Conservation (phyloP, 2,329 filamentous ascomycete species). For the Fusarium pininemorale region DNA sequence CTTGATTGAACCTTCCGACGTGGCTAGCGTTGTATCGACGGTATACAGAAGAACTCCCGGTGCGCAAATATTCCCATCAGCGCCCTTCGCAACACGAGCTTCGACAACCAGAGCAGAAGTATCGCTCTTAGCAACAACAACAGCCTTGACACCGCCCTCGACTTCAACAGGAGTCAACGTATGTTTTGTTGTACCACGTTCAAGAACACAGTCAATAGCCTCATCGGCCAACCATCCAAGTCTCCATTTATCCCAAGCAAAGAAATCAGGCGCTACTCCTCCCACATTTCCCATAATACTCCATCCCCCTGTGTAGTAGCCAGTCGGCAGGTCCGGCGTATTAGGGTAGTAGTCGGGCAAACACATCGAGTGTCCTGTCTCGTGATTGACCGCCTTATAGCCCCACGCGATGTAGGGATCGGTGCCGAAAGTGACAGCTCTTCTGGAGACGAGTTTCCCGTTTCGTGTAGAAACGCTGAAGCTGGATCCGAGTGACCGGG, state of each 20-base stretch:
- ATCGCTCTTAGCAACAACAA: conserved; percentile 17
- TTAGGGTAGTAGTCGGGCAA: conserved; percentile 50
- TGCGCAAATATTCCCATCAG: conserved; percentile 43
- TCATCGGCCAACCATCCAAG: conserved; percentile 49
- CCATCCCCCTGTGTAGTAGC: conserved; percentile 49
- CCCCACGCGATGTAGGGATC: conserved; percentile 47
- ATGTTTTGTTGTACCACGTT: conserved; percentile 41
- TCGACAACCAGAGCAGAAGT: conserved; percentile 46
- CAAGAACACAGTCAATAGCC: conserved; percentile 46
- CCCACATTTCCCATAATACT: conserved; percentile 49
- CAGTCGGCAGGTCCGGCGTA: conserved; percentile 29
- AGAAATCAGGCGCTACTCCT: conserved; percentile 48
- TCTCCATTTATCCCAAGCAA: conserved; percentile 53
- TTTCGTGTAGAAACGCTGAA: conserved; percentile 5
- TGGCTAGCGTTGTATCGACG: conserved; percentile 41
- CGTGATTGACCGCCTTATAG: conserved; percentile 49
- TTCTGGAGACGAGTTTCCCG: conserved; percentile 18
- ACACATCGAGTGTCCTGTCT: conserved; percentile 52
- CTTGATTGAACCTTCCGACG: conserved; percentile 45
- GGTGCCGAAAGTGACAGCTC: conserved; percentile 45
- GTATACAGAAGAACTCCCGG: conserved; percentile 50
- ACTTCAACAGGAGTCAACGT: conserved; percentile 18
- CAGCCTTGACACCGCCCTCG: conserved; percentile 15
- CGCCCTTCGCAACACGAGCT: conserved; percentile 37
- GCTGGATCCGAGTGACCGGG: background rate